These are phyloP conservation scores for Raffaelea ambrosiae DNA, from an alignment of 2,329 filamentous ascomycete species.

Conservation along the genomic window DNA sequence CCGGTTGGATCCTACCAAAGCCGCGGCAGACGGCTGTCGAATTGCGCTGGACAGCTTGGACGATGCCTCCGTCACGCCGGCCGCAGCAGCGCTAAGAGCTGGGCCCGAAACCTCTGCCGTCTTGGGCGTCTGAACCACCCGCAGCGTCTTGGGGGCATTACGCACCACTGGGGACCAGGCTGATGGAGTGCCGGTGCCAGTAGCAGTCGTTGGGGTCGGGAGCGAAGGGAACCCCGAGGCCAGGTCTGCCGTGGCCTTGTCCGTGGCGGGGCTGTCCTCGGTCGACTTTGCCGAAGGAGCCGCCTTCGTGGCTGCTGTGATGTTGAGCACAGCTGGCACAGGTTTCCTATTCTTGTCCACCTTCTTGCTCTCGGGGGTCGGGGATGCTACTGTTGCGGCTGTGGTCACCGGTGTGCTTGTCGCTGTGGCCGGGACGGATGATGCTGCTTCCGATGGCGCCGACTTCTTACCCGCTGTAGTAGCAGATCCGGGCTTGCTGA, in stretches of 20 bases:
- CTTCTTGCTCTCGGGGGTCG: background rate
- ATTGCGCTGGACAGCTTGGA: background rate
- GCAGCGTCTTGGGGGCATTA: conserved; percentile 54
- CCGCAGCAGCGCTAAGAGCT: background rate
- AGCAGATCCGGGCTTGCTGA: conserved; percentile 18
- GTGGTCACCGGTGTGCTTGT: background rate
- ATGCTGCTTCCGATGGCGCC: conserved; percentile 17
- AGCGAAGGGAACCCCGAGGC: conserved; percentile 42
- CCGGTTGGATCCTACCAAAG: conserved; percentile 22
- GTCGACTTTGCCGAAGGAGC: conserved; percentile 18
- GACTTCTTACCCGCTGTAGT: conserved; percentile 25
- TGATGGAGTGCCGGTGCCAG: conserved; percentile 23
- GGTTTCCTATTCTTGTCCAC: conserved; percentile 23
- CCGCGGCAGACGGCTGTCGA: background rate
- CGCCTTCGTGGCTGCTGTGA: conserved; percentile 37
- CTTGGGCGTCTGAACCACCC: conserved; percentile 61
- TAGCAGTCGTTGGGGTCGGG: conserved; percentile 34
- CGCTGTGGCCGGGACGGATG: background rate
- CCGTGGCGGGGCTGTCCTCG: conserved; percentile 21
- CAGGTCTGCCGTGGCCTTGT: conserved; percentile 24
- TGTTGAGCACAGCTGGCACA: conserved; percentile 36
- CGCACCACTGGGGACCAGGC: conserved; percentile 44
- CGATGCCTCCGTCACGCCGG: background rate
- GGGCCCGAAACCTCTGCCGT: background rate
- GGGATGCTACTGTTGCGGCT: conserved; percentile 10